Conservation (phyloP, 768 basidiomycete genomes). For the Thelephora ganbajun region DNA sequence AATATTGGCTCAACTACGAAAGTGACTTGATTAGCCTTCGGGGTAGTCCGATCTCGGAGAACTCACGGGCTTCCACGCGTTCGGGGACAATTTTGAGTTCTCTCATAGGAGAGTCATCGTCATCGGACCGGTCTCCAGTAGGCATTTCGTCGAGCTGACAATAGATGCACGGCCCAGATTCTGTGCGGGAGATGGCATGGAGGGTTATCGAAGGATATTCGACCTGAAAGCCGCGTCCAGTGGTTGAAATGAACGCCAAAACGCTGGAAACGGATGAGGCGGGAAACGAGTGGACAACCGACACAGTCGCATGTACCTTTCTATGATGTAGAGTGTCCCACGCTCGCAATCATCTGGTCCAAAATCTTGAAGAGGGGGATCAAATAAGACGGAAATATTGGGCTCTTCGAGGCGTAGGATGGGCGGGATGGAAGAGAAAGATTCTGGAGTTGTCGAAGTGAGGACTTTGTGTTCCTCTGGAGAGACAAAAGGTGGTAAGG, state of each 20-base stretch:
- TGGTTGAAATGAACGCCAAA: constrained; percentile 61
- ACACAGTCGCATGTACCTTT: constrained; percentile 40
- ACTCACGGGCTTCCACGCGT: constrained; percentile 45
- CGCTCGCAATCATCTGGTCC: constrained; percentile 30
- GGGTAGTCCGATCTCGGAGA: background rate
- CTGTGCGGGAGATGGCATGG: constrained; percentile 77
- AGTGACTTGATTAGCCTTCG: constrained; percentile 1
- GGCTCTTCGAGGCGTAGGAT: constrained; percentile 64
- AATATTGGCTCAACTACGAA: constrained; percentile 69
- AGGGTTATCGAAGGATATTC: constrained; percentile 84
- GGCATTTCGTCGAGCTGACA: constrained; percentile 75
- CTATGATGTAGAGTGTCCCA: constrained; percentile 75
- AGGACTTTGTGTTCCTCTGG: constrained; percentile 55
- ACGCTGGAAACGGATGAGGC: constrained; percentile 28
- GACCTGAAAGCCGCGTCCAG: constrained; percentile 68
- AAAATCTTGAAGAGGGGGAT: constrained; percentile 56
- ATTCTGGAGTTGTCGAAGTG: constrained; percentile 67
- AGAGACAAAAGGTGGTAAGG: constrained; percentile 32
- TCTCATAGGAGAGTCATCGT: constrained; percentile 41
- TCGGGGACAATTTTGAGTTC: constrained; percentile 71
- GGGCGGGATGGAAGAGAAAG: constrained; percentile 78
- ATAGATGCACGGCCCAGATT: constrained; percentile 61
- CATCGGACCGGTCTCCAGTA: constrained; percentile 12
- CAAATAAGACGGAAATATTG: constrained; percentile 51
- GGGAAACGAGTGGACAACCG: constrained; percentile 1